These are phyloP conservation scores for Bacterosira constricta DNA, from an alignment of 108 stramenopile species.

Conservation along the genomic window DNA sequence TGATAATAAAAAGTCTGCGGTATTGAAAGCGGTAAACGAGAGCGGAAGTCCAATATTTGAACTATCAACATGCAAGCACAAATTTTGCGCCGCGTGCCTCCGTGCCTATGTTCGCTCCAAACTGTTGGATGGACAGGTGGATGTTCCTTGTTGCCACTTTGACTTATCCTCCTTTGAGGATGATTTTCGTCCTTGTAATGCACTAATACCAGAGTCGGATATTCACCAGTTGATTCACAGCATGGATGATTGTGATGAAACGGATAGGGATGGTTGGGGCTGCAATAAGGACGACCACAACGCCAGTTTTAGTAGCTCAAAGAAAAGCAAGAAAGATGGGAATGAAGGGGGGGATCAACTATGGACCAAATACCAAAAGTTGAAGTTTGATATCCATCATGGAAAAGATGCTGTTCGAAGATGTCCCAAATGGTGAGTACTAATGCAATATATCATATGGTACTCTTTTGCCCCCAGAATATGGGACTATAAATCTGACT, in stretches of 20 bases:
- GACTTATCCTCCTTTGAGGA: not conserved
- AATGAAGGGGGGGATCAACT: conserved; percentile 9
- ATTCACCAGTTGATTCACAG: conserved; percentile 23
- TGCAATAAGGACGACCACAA: not conserved
- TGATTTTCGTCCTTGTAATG: conserved; percentile 20
- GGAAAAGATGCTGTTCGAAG: conserved; percentile 46
- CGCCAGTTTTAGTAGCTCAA: not conserved
- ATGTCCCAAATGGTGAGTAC: conserved; percentile 60
- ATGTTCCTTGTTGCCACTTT: conserved; percentile 36
- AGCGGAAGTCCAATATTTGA: conserved; percentile 7
- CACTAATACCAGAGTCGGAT: conserved; percentile 16
- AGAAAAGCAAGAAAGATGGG: not conserved
- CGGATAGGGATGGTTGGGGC: not conserved
- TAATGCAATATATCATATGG: too few relatives aligned
- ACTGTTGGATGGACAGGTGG: conserved; percentile 34
- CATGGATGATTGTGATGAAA: not conserved
- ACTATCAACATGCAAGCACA: conserved; percentile 46
- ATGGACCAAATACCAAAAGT: conserved; percentile 48
- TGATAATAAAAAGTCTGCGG: not conserved
- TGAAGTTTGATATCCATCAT: conserved; percentile 44
- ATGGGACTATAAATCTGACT: too few relatives aligned
- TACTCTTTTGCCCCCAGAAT: too few relatives aligned
- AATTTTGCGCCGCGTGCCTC: conserved; percentile 50
- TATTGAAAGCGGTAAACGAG: not conserved
- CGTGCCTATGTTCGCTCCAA: conserved; percentile 53